Percentiles rank a stretch among this genome's conserved stretches.
Evolutionary conservation across 352 stramenopile genomes (phyloP).

Genomic region (Hyaloperonospora brassicae): DNA sequence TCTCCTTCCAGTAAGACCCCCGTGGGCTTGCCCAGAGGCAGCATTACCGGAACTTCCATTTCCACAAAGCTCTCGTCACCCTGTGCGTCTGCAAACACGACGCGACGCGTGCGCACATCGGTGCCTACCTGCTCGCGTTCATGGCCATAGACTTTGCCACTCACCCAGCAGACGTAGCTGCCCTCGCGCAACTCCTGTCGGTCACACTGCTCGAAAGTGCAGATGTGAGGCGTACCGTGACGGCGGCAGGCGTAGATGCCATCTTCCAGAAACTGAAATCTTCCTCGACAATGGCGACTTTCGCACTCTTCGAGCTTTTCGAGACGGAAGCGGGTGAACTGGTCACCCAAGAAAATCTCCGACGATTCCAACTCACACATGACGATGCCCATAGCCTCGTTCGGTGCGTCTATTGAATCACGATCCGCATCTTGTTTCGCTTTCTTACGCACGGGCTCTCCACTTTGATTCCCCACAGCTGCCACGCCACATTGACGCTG

Average conservation of each 20-base stretch:
- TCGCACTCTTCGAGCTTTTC: slow-evolving; percentile 36
- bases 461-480: slow-evolving; percentile 13
- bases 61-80: slow-evolving; percentile 48
- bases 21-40: slow-evolving; percentile 57
- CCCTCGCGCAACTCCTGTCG: slow-evolving; percentile 41
- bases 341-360: slow-evolving; percentile 57
- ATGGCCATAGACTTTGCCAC: slow-evolving; percentile 46
- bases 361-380: slow-evolving; percentile 32
- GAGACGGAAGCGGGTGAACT: slow-evolving; percentile 45
- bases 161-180: slow-evolving; percentile 69
- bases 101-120: slow-evolving; percentile 43
- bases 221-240: slow-evolving; percentile 65
- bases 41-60: slow-evolving; percentile 66
- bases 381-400: slow-evolving; percentile 1
- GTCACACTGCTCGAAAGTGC: slow-evolving; percentile 69
- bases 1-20: slow-evolving; percentile 53
- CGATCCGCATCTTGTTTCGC: slow-evolving; percentile 11
- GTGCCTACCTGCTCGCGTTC: slow-evolving; percentile 57
- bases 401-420: not conserved
- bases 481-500: slow-evolving; percentile 7
- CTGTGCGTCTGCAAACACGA: slow-evolving; percentile 50
- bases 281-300: slow-evolving; percentile 24
- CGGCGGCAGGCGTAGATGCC: slow-evolving; percentile 61
- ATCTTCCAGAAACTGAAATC: slow-evolving; percentile 67
- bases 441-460: slow-evolving; percentile 11